Percentiles rank a stretch among this genome's conserved stretches.
These are phyloP conservation scores for Westerdykella aurantiaca DNA, from an alignment of 2,329 filamentous ascomycete genomes.

Conservation along the genomic window DNA sequence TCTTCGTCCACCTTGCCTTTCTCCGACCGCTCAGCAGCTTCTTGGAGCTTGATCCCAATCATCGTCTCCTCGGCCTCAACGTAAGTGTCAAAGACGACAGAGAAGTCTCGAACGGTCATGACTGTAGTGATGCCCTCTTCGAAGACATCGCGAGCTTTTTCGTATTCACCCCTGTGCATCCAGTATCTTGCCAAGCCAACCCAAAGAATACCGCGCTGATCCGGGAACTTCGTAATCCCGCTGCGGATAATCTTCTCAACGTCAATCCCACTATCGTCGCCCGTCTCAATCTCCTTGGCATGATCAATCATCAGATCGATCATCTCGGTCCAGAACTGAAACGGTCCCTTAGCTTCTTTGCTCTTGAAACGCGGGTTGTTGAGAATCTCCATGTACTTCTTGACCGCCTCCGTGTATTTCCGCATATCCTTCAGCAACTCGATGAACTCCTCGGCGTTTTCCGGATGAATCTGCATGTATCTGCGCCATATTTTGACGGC, in stretches of 20 bases:
- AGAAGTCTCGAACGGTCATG: constrained; percentile 98
- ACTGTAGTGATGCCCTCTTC: constrained; percentile 96
- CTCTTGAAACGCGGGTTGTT: constrained; percentile 88
- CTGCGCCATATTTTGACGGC: constrained; percentile 90
- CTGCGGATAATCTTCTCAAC: constrained; percentile 90
- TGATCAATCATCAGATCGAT: constrained; percentile 88
- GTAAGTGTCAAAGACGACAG: constrained; percentile 92
- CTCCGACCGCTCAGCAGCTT: constrained; percentile 71
- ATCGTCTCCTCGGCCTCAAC: constrained; percentile 96
- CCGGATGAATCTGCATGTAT: constrained; percentile 96
- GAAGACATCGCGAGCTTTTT: constrained; percentile 85
- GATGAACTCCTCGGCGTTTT: constrained; percentile 92
- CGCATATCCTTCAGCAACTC: constrained; percentile 76
- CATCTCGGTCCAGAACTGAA: constrained; percentile 97
- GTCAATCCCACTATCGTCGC: constrained; percentile 75
- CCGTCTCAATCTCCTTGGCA: constrained; percentile 76
- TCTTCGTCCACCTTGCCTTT: constrained; percentile 72
- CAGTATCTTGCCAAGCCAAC: constrained; percentile 92
- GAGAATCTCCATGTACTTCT: constrained; percentile 84
- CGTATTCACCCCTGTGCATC: constrained; percentile 88
- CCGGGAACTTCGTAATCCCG: constrained; percentile 82
- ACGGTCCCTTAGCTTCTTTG: constrained; percentile 89
- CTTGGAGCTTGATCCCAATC: constrained; percentile 85
- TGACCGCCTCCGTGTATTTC: constrained; percentile 84
- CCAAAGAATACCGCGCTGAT: constrained; percentile 94